Base-by-base conservation (phyloP, 176 grass and related monocot species). In the Pontederia crassipes region DNA sequence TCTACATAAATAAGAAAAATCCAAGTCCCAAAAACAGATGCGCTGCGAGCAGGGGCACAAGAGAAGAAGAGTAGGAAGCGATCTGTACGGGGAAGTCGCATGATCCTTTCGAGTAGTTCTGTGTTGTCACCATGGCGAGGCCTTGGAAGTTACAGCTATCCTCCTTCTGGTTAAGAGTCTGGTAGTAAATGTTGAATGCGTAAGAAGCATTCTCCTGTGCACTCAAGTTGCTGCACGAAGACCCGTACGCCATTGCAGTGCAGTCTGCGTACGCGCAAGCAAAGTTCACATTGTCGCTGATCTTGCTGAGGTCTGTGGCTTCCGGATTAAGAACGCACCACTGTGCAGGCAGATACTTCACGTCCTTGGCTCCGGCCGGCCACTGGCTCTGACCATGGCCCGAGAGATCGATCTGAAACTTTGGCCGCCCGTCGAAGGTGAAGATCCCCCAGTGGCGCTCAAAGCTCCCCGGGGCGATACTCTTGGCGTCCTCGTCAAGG, bases 361-460 rank as follows among this genome's bases (percentile, higher is more conserved):
- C 85, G 40, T 81, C 75, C 29, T 61, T 73, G 0, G 79, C 85
- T 10, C 45, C 16, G 2, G 28, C 46, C 8, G n/a, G 68, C 17
- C 10, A 9, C 18, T 46, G 50, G 20, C 8, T 35, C 26, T 60
- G 45, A 4, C 55, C 68, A 11, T 12, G 12, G 9, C 56, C 55
- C 17, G 56, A 12, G 12, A 71, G 55, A 32, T 73, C 51, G 10
- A 55, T 10, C 8, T 55, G 18, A 14, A 71, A 64, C 35, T 73
- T 73, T 10, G 59, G 71, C 32, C 73, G 65, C 0, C 89, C 89
- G 51, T 95, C 84, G 64, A 80, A 95, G 15, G 78, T 77, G 75
- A 94, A 88, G 18, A 89, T 75, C 17, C 86, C 86, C 82, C 78
- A 89, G 63, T 85, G 86, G 10, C 86, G 75, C 82, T 89, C 82